Base-by-base conservation (phyloP, 164 flowering plant genomes). In the Pachysandra terminalis region DNA sequence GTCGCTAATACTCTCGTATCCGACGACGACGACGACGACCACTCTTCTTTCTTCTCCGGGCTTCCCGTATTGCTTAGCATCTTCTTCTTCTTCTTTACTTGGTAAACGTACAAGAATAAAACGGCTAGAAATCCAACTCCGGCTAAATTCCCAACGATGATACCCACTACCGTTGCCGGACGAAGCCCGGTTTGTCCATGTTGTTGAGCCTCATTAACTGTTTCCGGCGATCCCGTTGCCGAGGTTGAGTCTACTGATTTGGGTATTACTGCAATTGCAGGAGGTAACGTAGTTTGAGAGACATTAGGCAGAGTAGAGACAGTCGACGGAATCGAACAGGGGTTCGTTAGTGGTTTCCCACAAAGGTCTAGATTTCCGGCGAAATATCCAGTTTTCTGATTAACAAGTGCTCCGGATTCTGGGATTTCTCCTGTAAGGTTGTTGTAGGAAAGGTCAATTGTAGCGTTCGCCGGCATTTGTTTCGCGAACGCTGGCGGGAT, bases 231-330 rank as follows among this genome's bases (percentile, higher is more conserved):
- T 26, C 59, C 66, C 40, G 77, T n/a, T 0, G 0, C 37, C 7
- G 86, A 74, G 40, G 22, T 53, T 15, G 85, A 56, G 53, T 68
- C 72, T 1, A 78, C 64, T 21, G 83, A 55, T 68, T 71, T 81
- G 1, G 94, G 94, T 1, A 85, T 85, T n/a, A 74, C 93, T 4
- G 90, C 93, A 59, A 87, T 83, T 0, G 91, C 92, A 0, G 93
- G 87, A 19, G 91, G 73, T 19, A 84, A 74, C 1, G 74, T 74
- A 2, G 82, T 62, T 3, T 55, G 52, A 5, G 94, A 65, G 1
- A 63, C 68, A 37, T 89, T 85, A 0, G 91, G 88, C 5, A 86
- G 82, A 22, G 67, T 70, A 0, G 96, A 78, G 3, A 75, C 78
- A 0, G 86, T 72, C 0, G 95, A 85, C 57, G 91, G 87, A 27